Evolutionary conservation across 495 filamentous ascomycete species (phyloP).

Genomic region (Lasiosphaeria miniovina): DNA sequence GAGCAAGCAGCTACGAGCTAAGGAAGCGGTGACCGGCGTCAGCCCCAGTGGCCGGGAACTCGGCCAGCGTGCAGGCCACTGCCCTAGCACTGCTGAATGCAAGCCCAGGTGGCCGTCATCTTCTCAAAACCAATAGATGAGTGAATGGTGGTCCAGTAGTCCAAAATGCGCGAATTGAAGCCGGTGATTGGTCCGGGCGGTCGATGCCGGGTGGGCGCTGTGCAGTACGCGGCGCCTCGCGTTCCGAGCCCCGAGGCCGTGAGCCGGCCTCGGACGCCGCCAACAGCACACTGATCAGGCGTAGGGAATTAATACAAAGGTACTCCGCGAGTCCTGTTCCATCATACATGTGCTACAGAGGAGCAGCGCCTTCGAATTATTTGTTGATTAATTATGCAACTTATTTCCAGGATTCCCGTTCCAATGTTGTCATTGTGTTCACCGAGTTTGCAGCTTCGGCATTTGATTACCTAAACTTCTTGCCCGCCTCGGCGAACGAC

Average conservation of each 20-base stretch:
- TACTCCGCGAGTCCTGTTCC: too few relatives aligned
- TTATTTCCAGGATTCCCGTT: too few relatives aligned
- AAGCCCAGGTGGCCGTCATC: neutral
- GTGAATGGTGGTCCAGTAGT: neutral
- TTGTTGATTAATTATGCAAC: too few relatives aligned
- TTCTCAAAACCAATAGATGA: neutral
- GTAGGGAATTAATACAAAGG: too few relatives aligned
- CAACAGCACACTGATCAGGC: neutral
- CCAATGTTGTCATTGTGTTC: too few relatives aligned
- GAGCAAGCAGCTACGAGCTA: too few relatives aligned
- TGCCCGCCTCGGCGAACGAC: slow-evolving; percentile 52
- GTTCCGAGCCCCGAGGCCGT: neutral
- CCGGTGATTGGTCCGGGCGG: slow-evolving; percentile 1
- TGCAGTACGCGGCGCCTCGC: neutral
- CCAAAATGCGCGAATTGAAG: neutral
- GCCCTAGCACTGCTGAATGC: neutral
- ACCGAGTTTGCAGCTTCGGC: too few relatives aligned
- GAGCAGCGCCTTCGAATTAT: too few relatives aligned
- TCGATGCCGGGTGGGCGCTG: neutral
- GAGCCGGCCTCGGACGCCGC: neutral
- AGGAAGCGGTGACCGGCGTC: too few relatives aligned
- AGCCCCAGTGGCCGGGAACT: too few relatives aligned
- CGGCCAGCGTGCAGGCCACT: too few relatives aligned
- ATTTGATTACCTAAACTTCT: slow-evolving; percentile 34
- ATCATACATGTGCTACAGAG: too few relatives aligned